These are phyloP conservation scores for Yamagishiella unicocca DNA, from an alignment of 139 green algal genomes.

Conservation along the genomic window DNA sequence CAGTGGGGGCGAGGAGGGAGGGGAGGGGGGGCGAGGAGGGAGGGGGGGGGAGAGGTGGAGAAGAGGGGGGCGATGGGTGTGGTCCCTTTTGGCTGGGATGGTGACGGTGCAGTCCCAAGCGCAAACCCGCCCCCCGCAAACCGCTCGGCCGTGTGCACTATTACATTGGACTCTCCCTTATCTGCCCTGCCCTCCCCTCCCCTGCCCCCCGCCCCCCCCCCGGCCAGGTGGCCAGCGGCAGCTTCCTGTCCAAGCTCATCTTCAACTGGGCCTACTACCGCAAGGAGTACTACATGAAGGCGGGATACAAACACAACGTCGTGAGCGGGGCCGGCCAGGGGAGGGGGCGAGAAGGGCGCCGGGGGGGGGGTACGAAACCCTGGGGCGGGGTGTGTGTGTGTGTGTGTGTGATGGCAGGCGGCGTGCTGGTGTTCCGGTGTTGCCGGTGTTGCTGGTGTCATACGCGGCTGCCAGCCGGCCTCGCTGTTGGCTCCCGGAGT, in stretches of 20 bases:
- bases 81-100: background rate
- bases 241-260: slow-evolving; percentile 50
- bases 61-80: too few species aligned
- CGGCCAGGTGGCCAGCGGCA: slow-evolving; percentile 38
- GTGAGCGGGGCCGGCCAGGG: background rate
- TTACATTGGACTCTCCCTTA: too few species aligned
- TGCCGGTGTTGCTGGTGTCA: too few species aligned
- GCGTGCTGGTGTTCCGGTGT: too few species aligned
- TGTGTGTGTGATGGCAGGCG: too few species aligned
- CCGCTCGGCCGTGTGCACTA: too few species aligned
- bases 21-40: background rate
- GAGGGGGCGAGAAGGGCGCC: background rate
- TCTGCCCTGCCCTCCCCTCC: background rate
- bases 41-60: background rate
- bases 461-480: too few species aligned
- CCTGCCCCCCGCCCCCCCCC: background rate
- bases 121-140: background rate
- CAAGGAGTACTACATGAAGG: slow-evolving; percentile 66
- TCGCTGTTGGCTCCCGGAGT: too few species aligned
- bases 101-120: background rate
- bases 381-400: too few species aligned
- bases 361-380: background rate
- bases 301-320: slow-evolving; percentile 52
- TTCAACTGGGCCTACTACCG: slow-evolving; percentile 60
- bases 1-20: too few species aligned